Percentiles rank a stretch among this genome's conserved stretches.
Evolutionary conservation across 805 yeast species (phyloP).

Genomic region (Wickerhamomyces xylosicus): DNA sequence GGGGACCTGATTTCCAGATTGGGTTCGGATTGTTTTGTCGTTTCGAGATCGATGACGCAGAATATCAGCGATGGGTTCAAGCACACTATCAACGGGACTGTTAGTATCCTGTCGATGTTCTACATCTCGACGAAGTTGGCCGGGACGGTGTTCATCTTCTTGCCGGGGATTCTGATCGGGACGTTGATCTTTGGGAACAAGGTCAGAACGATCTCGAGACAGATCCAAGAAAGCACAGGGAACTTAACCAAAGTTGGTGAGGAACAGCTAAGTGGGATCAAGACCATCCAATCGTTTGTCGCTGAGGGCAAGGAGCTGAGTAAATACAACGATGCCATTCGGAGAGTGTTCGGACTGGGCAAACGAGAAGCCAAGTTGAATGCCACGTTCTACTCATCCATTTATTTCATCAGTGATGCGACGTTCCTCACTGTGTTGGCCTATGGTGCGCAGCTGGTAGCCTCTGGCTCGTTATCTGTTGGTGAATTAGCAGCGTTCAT

Average conservation of each 20-base stretch:
- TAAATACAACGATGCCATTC: slow-evolving; percentile 64
- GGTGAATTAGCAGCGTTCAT: slow-evolving; percentile 92
- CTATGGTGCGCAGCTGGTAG: slow-evolving; percentile 76
- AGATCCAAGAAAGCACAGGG: slow-evolving; percentile 82
- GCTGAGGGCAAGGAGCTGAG: slow-evolving; percentile 76
- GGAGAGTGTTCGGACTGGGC: slow-evolving; percentile 56
- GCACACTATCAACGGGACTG: slow-evolving; percentile 70
- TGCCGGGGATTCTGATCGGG: slow-evolving; percentile 74
- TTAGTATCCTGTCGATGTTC: slow-evolving; percentile 87
- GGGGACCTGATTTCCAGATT: slow-evolving; percentile 90
- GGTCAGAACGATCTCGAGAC: slow-evolving; percentile 65
- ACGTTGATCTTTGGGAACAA: slow-evolving; percentile 76
- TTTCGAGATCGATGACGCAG: slow-evolving; percentile 80
- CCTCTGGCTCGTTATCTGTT: slow-evolving; percentile 61
- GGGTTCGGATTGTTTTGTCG: slow-evolving; percentile 84
- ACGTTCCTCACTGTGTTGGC: slow-evolving; percentile 67
- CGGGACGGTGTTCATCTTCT: slow-evolving; percentile 62
- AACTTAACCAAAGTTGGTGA: slow-evolving; percentile 82
- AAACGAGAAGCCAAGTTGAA: slow-evolving; percentile 70
- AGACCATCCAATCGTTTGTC: slow-evolving; percentile 86
- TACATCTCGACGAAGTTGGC: slow-evolving; percentile 76
- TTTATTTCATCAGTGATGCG: slow-evolving; percentile 79
- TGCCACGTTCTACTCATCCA: slow-evolving; percentile 69
- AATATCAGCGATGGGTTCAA: slow-evolving; percentile 88
- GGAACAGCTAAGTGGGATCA: slow-evolving; percentile 80